Base-by-base conservation (phyloP, 768 basidiomycete genomes). In the Steccherinum ochraceum region DNA sequence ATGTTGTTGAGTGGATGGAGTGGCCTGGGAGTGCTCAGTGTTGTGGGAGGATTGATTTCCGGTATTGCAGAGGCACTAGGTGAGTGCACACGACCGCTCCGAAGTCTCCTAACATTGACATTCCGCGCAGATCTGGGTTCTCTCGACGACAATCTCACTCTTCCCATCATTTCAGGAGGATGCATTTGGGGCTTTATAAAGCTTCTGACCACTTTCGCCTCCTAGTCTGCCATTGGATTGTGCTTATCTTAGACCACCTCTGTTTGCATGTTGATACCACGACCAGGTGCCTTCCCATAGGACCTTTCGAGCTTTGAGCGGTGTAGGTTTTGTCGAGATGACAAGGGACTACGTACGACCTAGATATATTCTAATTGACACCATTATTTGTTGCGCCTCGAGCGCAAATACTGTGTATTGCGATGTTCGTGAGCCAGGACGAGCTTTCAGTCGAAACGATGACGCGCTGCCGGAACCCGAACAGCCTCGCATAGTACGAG, bases 31-130 rank as follows among this genome's bases (percentile, higher is more conserved):
- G 68, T 73, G 13, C 69, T 89, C 23, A 79, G 82, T 12, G 56
- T 81, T 5, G 74, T 85, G 2, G 76, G 88, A 12, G 93, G 93
- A 1, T 52, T 93, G 25, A 83, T 92, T 12, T 84, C 88, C 19
- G 93, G 88, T 16, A 72, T 92, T 20, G 84, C 88, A n/a, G 93
- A 95, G 66, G 93, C 92, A 0, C 68, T 95, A 13, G 92, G 93
- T 93, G 61, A 54, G 83, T 74, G 4, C 1, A 48, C 40, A 13
- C 54, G 24, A 43, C 45, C 44, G 24, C 5, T 46, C 24, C 40
- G 12, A 12, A 24, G 21, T 24, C 20, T 35, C 7, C 40, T 24
- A 35, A 35, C 23, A 23, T 27, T 42, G 16, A 18, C 20, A n/a
- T n/a, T n/a, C n/a, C n/a, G 19, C 45, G 24, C 62, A 95, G 91